A percentile compares a stretch with the other conserved stretches of the same genome.
These are phyloP conservation scores for Metschnikowia proteae DNA, from an alignment of 805 yeast genomes.

Conservation along the genomic window DNA sequence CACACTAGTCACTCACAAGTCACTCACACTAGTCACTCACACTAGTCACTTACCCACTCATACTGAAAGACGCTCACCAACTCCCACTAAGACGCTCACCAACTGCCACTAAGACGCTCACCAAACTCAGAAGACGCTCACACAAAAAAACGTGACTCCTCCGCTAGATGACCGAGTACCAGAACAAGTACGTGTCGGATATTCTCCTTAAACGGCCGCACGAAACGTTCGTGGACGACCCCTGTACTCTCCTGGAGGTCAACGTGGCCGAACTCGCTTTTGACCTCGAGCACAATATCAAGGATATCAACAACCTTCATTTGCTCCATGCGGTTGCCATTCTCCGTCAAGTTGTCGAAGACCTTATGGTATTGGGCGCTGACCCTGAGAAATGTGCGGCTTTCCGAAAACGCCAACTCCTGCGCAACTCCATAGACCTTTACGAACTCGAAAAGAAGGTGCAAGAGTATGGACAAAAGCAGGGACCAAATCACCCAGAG, in stretches of 20 bases:
- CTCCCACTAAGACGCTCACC: no score
- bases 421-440: constrained; percentile 16
- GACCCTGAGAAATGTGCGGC: constrained; percentile 21
- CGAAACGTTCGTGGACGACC: constrained; percentile 42
- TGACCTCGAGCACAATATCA: constrained; percentile 29
- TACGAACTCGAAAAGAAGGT: constrained; percentile 5
- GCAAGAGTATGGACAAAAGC: neutral
- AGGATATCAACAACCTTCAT: constrained; percentile 34
- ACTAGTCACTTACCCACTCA: no score
- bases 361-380: constrained; percentile 29
- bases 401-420: constrained; percentile 27
- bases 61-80: no score
- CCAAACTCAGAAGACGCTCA: no score
- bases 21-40: no score
- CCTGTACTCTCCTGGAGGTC: constrained; percentile 31
- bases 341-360: constrained; percentile 27
- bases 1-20: no score
- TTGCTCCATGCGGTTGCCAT: constrained; percentile 33
- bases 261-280: constrained; percentile 31
- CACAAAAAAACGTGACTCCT: neutral
- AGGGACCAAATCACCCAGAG: neutral
- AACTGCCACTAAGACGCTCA: no score
- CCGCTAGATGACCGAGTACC: constrained; percentile 5
- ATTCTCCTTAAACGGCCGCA: constrained; percentile 36
- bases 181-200: constrained; percentile 22